Conservation (phyloP, 2,329 filamentous ascomycete genomes). For the Fusarium sp. region DNA sequence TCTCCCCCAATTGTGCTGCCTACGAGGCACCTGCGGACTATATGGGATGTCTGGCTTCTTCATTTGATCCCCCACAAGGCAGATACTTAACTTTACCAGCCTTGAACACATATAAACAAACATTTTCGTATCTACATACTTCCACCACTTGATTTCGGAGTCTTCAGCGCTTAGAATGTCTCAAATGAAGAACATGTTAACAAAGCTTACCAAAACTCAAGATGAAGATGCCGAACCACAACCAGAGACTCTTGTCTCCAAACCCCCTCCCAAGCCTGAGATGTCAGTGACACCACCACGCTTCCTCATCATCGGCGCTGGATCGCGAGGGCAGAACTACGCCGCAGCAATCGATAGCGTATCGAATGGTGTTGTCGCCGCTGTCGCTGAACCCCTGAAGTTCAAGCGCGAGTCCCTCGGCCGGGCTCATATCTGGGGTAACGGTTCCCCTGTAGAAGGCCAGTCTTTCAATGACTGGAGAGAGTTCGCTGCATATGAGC, state of each 20-base stretch:
- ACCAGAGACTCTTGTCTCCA: constrained; percentile 33
- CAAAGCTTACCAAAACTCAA: constrained; percentile 27
- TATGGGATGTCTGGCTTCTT: background rate
- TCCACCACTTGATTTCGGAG: background rate
- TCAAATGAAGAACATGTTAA: constrained; percentile 28
- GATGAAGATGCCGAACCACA: constrained; percentile 22
- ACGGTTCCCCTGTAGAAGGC: constrained; percentile 59
- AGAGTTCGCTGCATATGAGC: constrained; percentile 80
- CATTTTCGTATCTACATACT: background rate
- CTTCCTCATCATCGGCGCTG: constrained; percentile 84
- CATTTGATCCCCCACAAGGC: background rate
- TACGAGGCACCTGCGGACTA: background rate
- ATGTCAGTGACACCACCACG: constrained; percentile 65
- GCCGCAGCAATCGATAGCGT: constrained; percentile 72
- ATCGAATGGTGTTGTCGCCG: constrained; percentile 74
- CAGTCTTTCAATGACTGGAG: constrained; percentile 79
- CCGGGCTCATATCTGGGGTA: constrained; percentile 76
- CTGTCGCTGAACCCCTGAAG: constrained; percentile 81
- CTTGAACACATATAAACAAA: background rate
- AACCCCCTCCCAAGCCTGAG: constrained; percentile 53
- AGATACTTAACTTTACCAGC: constrained; percentile 1
- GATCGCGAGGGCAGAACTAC: constrained; percentile 80
- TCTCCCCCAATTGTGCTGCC: background rate
- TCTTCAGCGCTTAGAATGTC: constrained; percentile 25
- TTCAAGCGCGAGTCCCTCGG: constrained; percentile 82